Evolutionary conservation across 176 grass and related monocot species (phyloP).

Genomic region (Poa annua): DNA sequence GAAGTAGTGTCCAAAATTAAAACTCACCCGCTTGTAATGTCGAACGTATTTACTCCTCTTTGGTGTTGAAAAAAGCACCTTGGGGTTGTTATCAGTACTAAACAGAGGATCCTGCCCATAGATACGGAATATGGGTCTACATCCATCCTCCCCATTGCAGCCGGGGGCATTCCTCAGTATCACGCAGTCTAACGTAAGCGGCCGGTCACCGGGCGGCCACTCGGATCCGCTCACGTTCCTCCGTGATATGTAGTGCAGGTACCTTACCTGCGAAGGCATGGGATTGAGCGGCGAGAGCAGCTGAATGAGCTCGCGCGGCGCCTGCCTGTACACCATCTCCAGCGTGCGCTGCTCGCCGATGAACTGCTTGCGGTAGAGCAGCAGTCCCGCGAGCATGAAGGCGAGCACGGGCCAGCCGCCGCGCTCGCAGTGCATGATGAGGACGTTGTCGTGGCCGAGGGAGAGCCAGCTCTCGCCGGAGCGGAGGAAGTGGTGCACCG

Average conservation of each 20-base stretch:
- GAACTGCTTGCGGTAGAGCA: slow-evolving; percentile 92
- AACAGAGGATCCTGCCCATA: slow-evolving; percentile 91
- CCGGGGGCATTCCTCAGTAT: slow-evolving; percentile 82
- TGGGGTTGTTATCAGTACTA: slow-evolving; percentile 57
- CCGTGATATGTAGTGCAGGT: slow-evolving; percentile 88
- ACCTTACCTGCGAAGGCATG: slow-evolving; percentile 92
- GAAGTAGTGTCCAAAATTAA: not conserved
- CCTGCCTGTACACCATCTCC: slow-evolving; percentile 98
- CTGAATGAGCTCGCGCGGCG: slow-evolving; percentile 80
- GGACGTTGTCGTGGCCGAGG: slow-evolving; percentile 81
- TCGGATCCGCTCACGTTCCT: slow-evolving; percentile 74
- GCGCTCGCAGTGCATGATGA: slow-evolving; percentile 92
- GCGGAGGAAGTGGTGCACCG: slow-evolving; percentile 90
- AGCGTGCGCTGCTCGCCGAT: slow-evolving; percentile 80
- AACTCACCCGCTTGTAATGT: slow-evolving; percentile 88
- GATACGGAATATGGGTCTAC: slow-evolving; percentile 91
- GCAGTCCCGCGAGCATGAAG: slow-evolving; percentile 89
- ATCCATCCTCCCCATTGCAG: slow-evolving; percentile 71
- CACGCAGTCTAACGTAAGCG: slow-evolving; percentile 93
- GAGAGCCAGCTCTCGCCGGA: slow-evolving; percentile 97
- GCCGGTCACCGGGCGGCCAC: slow-evolving; percentile 86
- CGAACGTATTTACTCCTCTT: slow-evolving; percentile 83
- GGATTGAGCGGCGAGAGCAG: slow-evolving; percentile 82
- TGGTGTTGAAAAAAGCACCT: slow-evolving; percentile 79
- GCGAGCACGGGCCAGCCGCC: slow-evolving; percentile 94